Conservation (phyloP, 73 alveolate genomes). For the Breviolum minutum region DNA sequence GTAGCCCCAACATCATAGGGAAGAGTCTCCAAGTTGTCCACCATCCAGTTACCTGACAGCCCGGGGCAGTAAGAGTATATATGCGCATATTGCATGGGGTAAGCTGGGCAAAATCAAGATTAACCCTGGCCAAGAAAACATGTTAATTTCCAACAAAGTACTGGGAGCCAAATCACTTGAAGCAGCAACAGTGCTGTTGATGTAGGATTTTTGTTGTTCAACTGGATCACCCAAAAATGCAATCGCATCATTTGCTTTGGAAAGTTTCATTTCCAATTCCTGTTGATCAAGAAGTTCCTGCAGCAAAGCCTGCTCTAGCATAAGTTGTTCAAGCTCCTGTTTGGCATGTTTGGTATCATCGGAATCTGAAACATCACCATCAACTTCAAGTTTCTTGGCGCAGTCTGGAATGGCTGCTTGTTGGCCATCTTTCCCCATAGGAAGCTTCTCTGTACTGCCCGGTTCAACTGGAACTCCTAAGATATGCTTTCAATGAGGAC, state of each 20-base stretch:
- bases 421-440: neutral
- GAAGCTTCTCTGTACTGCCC: neutral
- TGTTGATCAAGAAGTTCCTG: neutral
- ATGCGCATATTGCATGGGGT: neutral
- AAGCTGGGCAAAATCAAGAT: no score
- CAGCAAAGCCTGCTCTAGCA: slow-evolving; percentile 1
- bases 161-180: slow-evolving; percentile 13
- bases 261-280: neutral
- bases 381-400: neutral
- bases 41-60: neutral
- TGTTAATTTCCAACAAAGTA: neutral
- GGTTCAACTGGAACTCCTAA: neutral
- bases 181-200: neutral
- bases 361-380: neutral
- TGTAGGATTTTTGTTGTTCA: neutral
- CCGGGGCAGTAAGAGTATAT: neutral
- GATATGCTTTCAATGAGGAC: neutral
- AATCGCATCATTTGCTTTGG: neutral
- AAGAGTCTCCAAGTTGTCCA: neutral
- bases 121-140: neutral
- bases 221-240: neutral
- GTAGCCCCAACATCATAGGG: neutral
- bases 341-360: neutral
- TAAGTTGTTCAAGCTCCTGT: neutral
- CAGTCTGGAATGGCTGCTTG: neutral